phyloP scores from a whole-genome alignment of 2,329 filamentous ascomycete species.

The Colletotrichum gigasporum region DNA sequence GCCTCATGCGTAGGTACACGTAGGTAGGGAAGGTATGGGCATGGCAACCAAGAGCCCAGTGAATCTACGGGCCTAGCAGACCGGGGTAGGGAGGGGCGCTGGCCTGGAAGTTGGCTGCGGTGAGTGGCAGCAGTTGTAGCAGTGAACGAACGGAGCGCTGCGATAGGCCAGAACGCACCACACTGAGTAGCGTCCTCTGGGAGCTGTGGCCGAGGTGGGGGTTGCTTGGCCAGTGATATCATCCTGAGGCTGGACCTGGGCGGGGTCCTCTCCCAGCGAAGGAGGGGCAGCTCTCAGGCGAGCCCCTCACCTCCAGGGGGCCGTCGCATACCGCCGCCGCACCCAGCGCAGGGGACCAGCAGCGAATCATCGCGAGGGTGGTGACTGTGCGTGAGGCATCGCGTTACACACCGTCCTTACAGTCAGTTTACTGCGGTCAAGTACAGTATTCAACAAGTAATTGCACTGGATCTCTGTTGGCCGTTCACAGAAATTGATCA shows the following conservation, averaged over 20 bases:
- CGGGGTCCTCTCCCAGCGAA: slow-evolving; percentile 5
- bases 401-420: background rate
- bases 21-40: too few species aligned
- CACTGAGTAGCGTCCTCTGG: background rate
- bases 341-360: background rate
- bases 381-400: background rate
- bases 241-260: slow-evolving; percentile 21
- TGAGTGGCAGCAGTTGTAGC: slow-evolving; percentile 4
- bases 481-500: background rate
- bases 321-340: slow-evolving; percentile 4
- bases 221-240: slow-evolving; percentile 29
- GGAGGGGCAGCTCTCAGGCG: slow-evolving; percentile 22
- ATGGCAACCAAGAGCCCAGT: slow-evolving; percentile 4
- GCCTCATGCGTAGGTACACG: background rate
- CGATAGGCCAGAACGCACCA: slow-evolving; percentile 12
- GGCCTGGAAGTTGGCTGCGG: slow-evolving; percentile 5
- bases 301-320: slow-evolving; percentile 20
- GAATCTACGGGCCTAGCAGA: slow-evolving; percentile 10
- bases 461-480: too few species aligned
- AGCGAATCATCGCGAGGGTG: background rate
- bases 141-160: slow-evolving; percentile 8
- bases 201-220: slow-evolving; percentile 26
- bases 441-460: too few species aligned
- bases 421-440: too few species aligned
- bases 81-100: background rate